These are phyloP conservation scores for Cyclotella baltica DNA, from an alignment of 108 stramenopile species.

Conservation along the genomic window DNA sequence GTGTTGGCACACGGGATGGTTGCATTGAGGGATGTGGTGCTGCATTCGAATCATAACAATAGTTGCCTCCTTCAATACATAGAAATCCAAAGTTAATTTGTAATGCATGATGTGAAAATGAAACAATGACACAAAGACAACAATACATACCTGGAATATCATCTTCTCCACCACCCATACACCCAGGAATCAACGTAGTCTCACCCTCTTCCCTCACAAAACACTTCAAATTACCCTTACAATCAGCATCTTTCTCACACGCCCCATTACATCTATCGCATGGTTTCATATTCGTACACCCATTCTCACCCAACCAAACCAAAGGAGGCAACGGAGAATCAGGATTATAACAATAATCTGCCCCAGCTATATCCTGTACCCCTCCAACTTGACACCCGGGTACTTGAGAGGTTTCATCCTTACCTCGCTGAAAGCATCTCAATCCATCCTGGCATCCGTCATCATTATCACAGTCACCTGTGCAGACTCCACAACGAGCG, in stretches of 20 bases:
- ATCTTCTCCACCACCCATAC: conserved; percentile 3
- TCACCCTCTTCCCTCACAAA: conserved; percentile 14
- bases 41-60: conserved; percentile 4
- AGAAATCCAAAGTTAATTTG: background rate
- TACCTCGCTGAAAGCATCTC: conserved; percentile 53
- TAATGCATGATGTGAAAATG: background rate
- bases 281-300: background rate
- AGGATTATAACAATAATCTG: conserved; percentile 53
- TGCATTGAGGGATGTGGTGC: background rate
- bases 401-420: conserved; percentile 38
- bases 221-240: conserved; percentile 18
- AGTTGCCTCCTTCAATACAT: conserved; percentile 7
- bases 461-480: conserved; percentile 55
- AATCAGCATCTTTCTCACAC: conserved; percentile 10
- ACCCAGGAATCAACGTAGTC: conserved; percentile 1
- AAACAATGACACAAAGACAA: background rate
- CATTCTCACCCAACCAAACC: conserved; percentile 21
- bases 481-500: conserved; percentile 36
- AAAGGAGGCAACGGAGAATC: conserved; percentile 9
- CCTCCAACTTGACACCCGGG: conserved; percentile 45
- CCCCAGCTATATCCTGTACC: conserved; percentile 38
- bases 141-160: conserved; percentile 15
- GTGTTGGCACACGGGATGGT: conserved; percentile 11
- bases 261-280: conserved; percentile 22
- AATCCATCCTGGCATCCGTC: conserved; percentile 40